phyloP scores from a whole-genome alignment of 768 basidiomycete species.

The Leccinellum rugosiceps region DNA sequence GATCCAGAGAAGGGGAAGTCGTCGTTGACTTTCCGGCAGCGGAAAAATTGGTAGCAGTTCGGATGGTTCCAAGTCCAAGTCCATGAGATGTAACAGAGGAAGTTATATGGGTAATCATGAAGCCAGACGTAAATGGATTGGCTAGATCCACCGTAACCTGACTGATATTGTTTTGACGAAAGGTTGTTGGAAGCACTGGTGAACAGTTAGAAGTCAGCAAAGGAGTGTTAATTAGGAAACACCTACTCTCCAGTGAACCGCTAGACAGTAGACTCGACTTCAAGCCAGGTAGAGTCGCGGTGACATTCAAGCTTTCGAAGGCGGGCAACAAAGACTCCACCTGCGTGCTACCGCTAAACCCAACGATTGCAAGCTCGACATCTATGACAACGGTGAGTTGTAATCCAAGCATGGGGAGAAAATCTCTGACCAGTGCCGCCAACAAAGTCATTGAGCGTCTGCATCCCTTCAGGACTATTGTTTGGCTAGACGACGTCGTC shows the following conservation, averaged over 20 bases:
- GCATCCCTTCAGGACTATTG: conserved; percentile 51
- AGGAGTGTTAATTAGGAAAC: background rate
- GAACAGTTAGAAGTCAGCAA: background rate
- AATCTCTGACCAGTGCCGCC: conserved; percentile 45
- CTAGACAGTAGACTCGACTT: conserved; percentile 52
- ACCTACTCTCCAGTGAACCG: conserved; percentile 51
- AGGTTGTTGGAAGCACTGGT: conserved; percentile 62
- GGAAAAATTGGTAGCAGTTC: conserved; percentile 47
- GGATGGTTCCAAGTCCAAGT: conserved; percentile 59
- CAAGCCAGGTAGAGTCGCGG: conserved; percentile 57
- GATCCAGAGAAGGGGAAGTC: conserved; percentile 52
- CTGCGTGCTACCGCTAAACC: conserved; percentile 58
- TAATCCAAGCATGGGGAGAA: background rate
- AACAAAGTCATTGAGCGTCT: conserved; percentile 68
- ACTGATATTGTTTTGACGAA: conserved; percentile 56
- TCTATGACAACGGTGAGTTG: conserved; percentile 33
- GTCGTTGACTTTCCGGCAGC: conserved; percentile 52
- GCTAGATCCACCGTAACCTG: conserved; percentile 59
- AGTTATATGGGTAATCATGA: conserved; percentile 55
- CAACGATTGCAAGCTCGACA: conserved; percentile 53
- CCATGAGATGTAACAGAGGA: conserved; percentile 63
- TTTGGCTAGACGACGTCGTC: conserved; percentile 46
- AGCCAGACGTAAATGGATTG: conserved; percentile 65
- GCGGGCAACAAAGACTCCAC: conserved; percentile 57
- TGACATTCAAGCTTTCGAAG: conserved; percentile 56